These are phyloP conservation scores for Geosmithia flava DNA, from an alignment of 2,329 filamentous ascomycete species.

Conservation along the genomic window DNA sequence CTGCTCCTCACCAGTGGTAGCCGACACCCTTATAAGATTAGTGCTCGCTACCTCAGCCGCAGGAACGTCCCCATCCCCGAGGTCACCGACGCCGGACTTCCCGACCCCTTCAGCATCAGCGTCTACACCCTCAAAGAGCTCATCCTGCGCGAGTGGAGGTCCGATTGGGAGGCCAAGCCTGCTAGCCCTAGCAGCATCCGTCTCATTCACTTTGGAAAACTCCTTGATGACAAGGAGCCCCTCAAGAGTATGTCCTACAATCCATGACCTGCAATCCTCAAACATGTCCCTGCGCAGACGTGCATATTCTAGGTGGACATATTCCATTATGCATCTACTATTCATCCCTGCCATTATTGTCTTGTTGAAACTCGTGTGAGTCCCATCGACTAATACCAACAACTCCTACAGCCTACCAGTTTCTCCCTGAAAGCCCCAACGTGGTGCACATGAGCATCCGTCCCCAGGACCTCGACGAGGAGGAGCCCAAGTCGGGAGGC, in stretches of 20 bases:
- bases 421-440: slow-evolving; percentile 62
- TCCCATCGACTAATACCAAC: background rate
- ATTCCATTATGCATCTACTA: too few species aligned
- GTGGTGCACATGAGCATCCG: slow-evolving; percentile 93
- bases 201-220: slow-evolving; percentile 81
- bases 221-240: slow-evolving; percentile 78
- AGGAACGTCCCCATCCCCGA: slow-evolving; percentile 67
- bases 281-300: too few species aligned
- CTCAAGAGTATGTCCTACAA: slow-evolving; percentile 53
- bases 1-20: slow-evolving; percentile 71
- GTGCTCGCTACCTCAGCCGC: slow-evolving; percentile 73
- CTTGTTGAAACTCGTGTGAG: background rate
- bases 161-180: slow-evolving; percentile 81
- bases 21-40: slow-evolving; percentile 80
- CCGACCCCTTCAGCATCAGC: slow-evolving; percentile 80
- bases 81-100: slow-evolving; percentile 40
- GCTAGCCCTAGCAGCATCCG: slow-evolving; percentile 81
- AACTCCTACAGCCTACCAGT: slow-evolving; percentile 54
- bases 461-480: slow-evolving; percentile 75
- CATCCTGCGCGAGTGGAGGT: slow-evolving; percentile 85
- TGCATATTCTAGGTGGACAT: too few species aligned
- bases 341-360: background rate
- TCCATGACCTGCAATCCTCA: background rate
- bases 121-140: slow-evolving; percentile 91
- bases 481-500: slow-evolving; percentile 59